Percentiles rank a stretch among this genome's conserved stretches.
Conservation (phyloP, 345 rosid species). For the Gossypium herbaceum region DNA sequence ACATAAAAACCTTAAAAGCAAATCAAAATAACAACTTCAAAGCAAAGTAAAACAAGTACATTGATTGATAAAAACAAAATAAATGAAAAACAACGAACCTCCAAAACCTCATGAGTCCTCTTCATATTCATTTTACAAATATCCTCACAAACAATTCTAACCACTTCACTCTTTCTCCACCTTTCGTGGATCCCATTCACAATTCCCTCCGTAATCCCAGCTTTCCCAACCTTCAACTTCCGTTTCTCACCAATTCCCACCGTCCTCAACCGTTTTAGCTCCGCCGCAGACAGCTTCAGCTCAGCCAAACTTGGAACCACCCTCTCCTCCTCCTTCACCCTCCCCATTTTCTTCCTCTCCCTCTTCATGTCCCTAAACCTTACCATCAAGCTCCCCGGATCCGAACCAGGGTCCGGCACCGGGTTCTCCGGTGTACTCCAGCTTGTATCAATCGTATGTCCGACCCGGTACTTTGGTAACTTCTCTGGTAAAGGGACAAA, state of each 20-base stretch:
- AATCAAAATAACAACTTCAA: not conserved
- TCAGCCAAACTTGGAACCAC: slow-evolving; percentile 73
- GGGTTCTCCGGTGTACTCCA: slow-evolving; percentile 94
- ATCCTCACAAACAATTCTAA: slow-evolving; percentile 83
- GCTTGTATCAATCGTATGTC: slow-evolving; percentile 89
- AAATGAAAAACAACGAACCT: slow-evolving; percentile 39
- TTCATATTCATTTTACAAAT: slow-evolving; percentile 79
- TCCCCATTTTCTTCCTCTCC: slow-evolving; percentile 39
- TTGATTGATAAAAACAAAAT: not conserved
- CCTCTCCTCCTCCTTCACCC: slow-evolving; percentile 30
- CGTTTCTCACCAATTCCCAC: slow-evolving; percentile 57
- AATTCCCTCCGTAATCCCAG: slow-evolving; percentile 91
- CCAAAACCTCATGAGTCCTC: slow-evolving; percentile 92
- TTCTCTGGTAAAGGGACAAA: slow-evolving; percentile 66
- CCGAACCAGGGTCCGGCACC: slow-evolving; percentile 72
- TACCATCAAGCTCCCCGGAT: slow-evolving; percentile 55
- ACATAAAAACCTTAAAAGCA: not conserved
- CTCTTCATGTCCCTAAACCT: slow-evolving; percentile 49
- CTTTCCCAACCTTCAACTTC: slow-evolving; percentile 81
- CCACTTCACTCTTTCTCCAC: slow-evolving; percentile 78
- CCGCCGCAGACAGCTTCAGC: slow-evolving; percentile 48
- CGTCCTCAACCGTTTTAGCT: slow-evolving; percentile 58
- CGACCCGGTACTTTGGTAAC: slow-evolving; percentile 69
- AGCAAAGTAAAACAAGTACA: not conserved
- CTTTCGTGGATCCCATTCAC: slow-evolving; percentile 97